Base-by-base conservation (phyloP, 2,329 filamentous ascomycete genomes). In the Tolypocladium tropicale region DNA sequence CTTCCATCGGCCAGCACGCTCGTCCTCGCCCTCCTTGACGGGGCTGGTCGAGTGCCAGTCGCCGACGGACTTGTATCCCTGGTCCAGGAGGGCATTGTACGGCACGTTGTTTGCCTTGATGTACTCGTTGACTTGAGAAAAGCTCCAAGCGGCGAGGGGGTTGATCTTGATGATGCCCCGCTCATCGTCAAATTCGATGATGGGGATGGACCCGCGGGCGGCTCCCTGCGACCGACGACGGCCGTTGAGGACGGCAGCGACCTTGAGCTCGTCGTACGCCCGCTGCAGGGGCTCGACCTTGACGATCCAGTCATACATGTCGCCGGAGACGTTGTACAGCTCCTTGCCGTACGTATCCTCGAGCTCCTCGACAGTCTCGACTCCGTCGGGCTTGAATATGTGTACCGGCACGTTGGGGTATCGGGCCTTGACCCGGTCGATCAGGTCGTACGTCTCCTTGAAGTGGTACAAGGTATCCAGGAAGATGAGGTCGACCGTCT, bases 11-110 rank as follows among this genome's bases (percentile, higher is more conserved):
- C 94, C 94, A 10, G 94, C 88, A 53, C 94, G 87, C 82, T 99
- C 94, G 67, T 97, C 94, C 75, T 99, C 94, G 62, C 89, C 89
- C 57, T 93, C 90, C 60, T 80, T 84, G 59, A 97, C 91, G 14
- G 94, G 92, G 64, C 84, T 87, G 4, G 94, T 99, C 53, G 91
- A 96, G 80, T 99, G 94, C 90, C 92, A 97, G 78, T 99, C 94
- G 59, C 94, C 94, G 60, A 99, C 81, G 62, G 90, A 96, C 81
- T 97, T 96, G 81, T 99, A 99, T n/a, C 94, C 94, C 58, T 79
- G 81, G 74, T 96, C 90, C 51, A 99, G 82, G 33, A 99, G 82
- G 59, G 82, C 85, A 71, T 99, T 99, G 80, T 96, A 97, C 0
- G 94, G 94, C 4, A 99, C 91, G 59, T 90, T 75, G 78, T 96